A percentile compares a stretch with the other conserved stretches of the same genome.
These are phyloP conservation scores for Omphalea diandra DNA, from an alignment of 441 rosid species.

Conservation along the genomic window DNA sequence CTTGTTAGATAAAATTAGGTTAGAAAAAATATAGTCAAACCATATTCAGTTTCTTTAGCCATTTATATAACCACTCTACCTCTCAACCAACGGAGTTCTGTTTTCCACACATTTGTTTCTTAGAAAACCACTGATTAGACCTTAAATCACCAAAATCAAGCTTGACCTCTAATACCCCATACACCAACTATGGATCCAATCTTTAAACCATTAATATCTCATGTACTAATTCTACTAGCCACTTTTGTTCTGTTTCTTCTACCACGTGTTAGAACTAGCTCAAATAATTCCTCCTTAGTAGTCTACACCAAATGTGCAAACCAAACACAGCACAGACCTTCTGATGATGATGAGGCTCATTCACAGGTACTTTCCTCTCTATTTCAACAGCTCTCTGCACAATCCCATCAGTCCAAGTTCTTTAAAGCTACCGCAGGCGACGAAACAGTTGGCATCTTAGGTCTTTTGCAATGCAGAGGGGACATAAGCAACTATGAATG, in stretches of 20 bases:
- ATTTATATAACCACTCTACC: neutral
- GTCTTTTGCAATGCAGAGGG: slow-evolving; percentile 66
- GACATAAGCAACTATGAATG: slow-evolving; percentile 49
- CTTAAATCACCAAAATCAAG: neutral
- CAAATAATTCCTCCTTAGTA: slow-evolving; percentile 44
- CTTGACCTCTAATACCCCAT: neutral
- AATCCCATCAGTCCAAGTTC: slow-evolving; percentile 51
- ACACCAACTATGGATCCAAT: slow-evolving; percentile 21
- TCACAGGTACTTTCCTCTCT: slow-evolving; percentile 41
- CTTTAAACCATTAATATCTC: slow-evolving; percentile 23
- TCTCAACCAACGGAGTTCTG: neutral
- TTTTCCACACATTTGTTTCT: neutral
- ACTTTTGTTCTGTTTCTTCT: slow-evolving; percentile 19
- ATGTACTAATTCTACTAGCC: slow-evolving; percentile 22
- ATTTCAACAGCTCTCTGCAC: slow-evolving; percentile 40
- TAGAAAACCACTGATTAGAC: neutral
- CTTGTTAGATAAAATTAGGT: slow-evolving; percentile 4
- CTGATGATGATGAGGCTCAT: slow-evolving; percentile 29
- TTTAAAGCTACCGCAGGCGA: slow-evolving; percentile 49
- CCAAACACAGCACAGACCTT: slow-evolving; percentile 24
- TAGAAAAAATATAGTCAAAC: neutral
- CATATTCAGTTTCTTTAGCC: neutral
- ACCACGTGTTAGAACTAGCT: slow-evolving; percentile 18
- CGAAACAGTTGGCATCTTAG: slow-evolving; percentile 44
- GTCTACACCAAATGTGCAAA: slow-evolving; percentile 52